phyloP scores from a whole-genome alignment of 1,284 basidiomycete species.

The Leccinum angustisporum region DNA sequence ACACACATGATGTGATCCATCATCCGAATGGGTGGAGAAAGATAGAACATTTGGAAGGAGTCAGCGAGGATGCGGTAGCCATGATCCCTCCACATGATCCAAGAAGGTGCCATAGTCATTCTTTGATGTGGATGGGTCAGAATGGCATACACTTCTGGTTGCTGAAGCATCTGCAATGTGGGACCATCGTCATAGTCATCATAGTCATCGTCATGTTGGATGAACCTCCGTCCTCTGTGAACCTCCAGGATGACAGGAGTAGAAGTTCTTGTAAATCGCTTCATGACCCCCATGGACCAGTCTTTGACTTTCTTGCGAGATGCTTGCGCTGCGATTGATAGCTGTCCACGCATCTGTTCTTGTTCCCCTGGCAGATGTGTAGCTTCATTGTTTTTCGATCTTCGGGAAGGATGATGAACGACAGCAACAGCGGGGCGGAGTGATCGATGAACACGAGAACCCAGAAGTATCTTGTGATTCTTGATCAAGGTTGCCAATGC shows the following conservation, averaged over 20 bases:
- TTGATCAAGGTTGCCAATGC: background rate
- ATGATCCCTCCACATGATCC: conserved; percentile 17
- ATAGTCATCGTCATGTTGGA: too few species aligned
- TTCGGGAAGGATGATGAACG: background rate
- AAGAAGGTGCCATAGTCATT: conserved; percentile 5
- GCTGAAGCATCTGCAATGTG: conserved; percentile 12
- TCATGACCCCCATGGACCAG: too few species aligned
- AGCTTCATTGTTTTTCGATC: background rate
- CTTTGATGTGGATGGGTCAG: background rate
- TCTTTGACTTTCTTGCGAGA: too few species aligned
- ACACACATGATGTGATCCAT: conserved; percentile 13
- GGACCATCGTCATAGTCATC: background rate
- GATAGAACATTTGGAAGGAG: conserved; percentile 22
- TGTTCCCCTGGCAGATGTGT: background rate
- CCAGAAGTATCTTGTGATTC: conserved; percentile 3
- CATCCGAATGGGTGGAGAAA: background rate
- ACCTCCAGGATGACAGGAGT: too few species aligned
- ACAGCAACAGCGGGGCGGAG: background rate
- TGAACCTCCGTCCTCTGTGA: too few species aligned
- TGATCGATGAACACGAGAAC: background rate
- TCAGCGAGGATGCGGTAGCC: conserved; percentile 11
- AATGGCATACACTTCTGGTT: conserved; percentile 8
- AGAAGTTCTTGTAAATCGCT: too few species aligned
- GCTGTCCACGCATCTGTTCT: too few species aligned
- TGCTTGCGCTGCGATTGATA: too few species aligned